Evolutionary conservation across 305 asterid genomes (phyloP), one percentile per base, ranked within the genome.

Genomic region (Fraxinus dipetala): DNA sequence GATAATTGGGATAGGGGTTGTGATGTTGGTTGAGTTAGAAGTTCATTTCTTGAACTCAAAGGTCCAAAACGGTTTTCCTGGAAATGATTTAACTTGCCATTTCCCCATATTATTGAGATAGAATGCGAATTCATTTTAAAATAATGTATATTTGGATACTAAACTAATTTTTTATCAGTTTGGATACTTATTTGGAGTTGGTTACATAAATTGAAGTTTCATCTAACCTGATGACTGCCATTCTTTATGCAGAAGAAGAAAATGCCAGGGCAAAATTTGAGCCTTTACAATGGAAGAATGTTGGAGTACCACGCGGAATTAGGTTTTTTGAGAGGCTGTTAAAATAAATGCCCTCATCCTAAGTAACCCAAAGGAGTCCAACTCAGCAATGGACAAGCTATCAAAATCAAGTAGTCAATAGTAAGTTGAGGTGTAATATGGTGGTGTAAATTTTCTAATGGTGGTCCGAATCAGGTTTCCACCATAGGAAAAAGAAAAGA

Each of bases 251-350:
- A 89, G 96, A 84, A 16, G 79, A 85, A 79, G 85, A 31, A 83
- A 77, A 78, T n/a, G 36, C 43, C 26, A 40, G 67, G 79, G 87
- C 77, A 84, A 82, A 73, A 48, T 78, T 72, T 61, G 84, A 63
- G 76, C 88, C 79, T 76, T 79, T 83, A 65, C 61, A 72, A 65
- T 28, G 80, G 78, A 85, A 85, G 83, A 77, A 80, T 72, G 83
- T 83, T 84, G 91, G 89, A 87, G 81, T 83, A 83, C 86, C 86
- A 76, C 80, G 76, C 45, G 91, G 91, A 91, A 85, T 83, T 79
- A 80, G 87, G 94, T 82, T 84, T 86, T 87, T 84, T 83, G 90
- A 86, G 95, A 87, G 93, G 88, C 86, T 86, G 84, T 61, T 82
- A 85, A 84, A 85, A 82, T 83, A 86, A 83, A 75, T 83, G 89